Evolutionary conservation across 1,284 basidiomycete genomes (phyloP).

Genomic region (Marasmius tenuissimus): DNA sequence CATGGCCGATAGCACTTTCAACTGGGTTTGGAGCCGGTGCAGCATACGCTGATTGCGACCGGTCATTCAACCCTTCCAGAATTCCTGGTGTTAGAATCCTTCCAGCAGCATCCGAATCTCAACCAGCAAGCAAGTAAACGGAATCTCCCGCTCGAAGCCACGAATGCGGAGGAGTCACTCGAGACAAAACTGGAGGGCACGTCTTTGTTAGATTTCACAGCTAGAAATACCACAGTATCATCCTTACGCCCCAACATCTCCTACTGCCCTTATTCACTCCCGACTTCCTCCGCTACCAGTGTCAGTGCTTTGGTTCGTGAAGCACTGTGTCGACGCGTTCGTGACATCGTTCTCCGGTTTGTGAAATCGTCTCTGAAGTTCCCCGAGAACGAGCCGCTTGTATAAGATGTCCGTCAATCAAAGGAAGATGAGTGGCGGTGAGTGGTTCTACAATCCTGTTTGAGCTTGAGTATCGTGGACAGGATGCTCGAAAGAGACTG

Average conservation of each 20-base stretch:
- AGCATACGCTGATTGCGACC: constrained; percentile 95
- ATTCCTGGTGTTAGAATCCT: constrained; percentile 88
- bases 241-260: neutral
- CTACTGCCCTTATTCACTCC: neutral
- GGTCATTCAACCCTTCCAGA: constrained; percentile 92
- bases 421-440: constrained; percentile 61
- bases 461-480: constrained; percentile 13
- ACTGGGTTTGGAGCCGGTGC: constrained; percentile 90
- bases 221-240: too few relatives aligned
- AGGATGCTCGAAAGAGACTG: constrained; percentile 21
- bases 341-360: neutral
- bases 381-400: neutral
- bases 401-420: neutral
- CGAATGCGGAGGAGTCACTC: neutral
- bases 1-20: constrained; percentile 93
- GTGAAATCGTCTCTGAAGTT: neutral
- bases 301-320: neutral
- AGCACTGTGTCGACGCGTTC: neutral
- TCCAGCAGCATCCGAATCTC: constrained; percentile 23
- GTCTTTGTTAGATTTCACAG: too few relatives aligned
- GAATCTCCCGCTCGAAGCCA: neutral
- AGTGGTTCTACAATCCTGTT: constrained; percentile 47
- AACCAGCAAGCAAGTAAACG: constrained; percentile 16
- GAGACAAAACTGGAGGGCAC: too few relatives aligned
- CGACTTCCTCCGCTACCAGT: neutral